phyloP scores from a whole-genome alignment of 2,329 filamentous ascomycete genomes.

The Verticillium alfalfae region DNA sequence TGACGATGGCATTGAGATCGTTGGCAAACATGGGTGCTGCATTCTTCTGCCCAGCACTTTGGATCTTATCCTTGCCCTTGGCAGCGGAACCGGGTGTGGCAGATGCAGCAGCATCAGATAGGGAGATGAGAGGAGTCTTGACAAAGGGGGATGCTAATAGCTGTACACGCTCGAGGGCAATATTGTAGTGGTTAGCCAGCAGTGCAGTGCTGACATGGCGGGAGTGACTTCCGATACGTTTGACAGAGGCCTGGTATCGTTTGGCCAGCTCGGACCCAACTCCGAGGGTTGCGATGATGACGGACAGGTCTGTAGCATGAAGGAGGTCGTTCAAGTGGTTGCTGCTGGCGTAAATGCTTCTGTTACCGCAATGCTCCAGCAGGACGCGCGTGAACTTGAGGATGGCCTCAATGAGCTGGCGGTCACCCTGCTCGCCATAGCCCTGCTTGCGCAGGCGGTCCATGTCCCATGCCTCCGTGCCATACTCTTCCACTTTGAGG shows the following conservation, averaged over 20 bases:
- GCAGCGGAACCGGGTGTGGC: conserved; percentile 48
- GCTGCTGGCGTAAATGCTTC: conserved; percentile 94
- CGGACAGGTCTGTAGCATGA: conserved; percentile 74
- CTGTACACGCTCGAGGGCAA: conserved; percentile 74
- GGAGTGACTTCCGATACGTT: conserved; percentile 62
- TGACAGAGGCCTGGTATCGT: conserved; percentile 84
- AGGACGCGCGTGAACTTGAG: conserved; percentile 83
- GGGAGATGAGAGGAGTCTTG: conserved; percentile 57
- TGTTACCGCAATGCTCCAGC: conserved; percentile 91
- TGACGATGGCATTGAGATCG: conserved; percentile 72
- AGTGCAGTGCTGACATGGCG: conserved; percentile 66
- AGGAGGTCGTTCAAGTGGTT: conserved; percentile 82
- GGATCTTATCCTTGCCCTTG: conserved; percentile 71
- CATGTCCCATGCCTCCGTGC: conserved; percentile 39
- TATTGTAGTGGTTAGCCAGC: conserved; percentile 79
- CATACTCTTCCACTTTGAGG: conserved; percentile 43
- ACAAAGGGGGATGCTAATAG: conserved; percentile 78
- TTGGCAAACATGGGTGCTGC: conserved; percentile 67
- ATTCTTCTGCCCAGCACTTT: conserved; percentile 33
- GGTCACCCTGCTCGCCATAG: conserved; percentile 71
- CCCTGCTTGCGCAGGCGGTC: conserved; percentile 51
- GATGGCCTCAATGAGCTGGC: conserved; percentile 71
- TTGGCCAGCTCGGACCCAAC: conserved; percentile 84
- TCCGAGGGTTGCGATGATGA: conserved; percentile 73
- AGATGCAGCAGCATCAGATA: conserved; percentile 43